Evolutionary conservation across 768 basidiomycete species (phyloP).

Genomic region (Albatrellus ellisii): DNA sequence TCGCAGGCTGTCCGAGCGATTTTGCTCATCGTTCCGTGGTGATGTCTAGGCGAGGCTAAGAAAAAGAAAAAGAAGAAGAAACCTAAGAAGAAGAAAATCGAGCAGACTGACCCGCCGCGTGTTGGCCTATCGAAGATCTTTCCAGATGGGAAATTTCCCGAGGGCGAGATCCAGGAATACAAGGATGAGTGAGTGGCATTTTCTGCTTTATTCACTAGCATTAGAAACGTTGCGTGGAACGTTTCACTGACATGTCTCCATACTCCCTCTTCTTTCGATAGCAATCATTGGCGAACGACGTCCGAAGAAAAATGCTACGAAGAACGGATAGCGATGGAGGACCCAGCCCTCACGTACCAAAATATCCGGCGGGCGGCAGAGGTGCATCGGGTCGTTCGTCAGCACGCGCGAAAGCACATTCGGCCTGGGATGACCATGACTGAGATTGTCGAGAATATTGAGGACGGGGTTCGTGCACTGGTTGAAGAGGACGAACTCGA

Average conservation of each 20-base stretch:
- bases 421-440: slow-evolving; percentile 90
- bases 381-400: slow-evolving; percentile 86
- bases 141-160: slow-evolving; percentile 75
- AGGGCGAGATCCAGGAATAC: slow-evolving; percentile 87
- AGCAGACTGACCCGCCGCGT: slow-evolving; percentile 87
- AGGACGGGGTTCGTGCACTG: slow-evolving; percentile 80
- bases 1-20: too few relatives aligned
- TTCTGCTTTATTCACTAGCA: neutral
- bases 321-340: slow-evolving; percentile 68
- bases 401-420: slow-evolving; percentile 70
- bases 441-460: slow-evolving; percentile 87
- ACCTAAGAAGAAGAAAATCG: slow-evolving; percentile 63
- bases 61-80: slow-evolving; percentile 96
- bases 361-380: slow-evolving; percentile 89
- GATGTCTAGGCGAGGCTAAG: slow-evolving; percentile 34
- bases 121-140: slow-evolving; percentile 84
- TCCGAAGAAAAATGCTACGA: slow-evolving; percentile 81
- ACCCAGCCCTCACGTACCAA: slow-evolving; percentile 78
- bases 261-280: slow-evolving; percentile 20
- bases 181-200: slow-evolving; percentile 64
- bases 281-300: slow-evolving; percentile 79
- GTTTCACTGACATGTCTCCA: neutral
- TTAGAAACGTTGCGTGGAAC: neutral
- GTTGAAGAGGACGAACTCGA: slow-evolving; percentile 86
- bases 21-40: slow-evolving; percentile 12